These are phyloP conservation scores for Lipomyces yamanashiensis DNA, from an alignment of 805 yeast genomes.

Conservation along the genomic window DNA sequence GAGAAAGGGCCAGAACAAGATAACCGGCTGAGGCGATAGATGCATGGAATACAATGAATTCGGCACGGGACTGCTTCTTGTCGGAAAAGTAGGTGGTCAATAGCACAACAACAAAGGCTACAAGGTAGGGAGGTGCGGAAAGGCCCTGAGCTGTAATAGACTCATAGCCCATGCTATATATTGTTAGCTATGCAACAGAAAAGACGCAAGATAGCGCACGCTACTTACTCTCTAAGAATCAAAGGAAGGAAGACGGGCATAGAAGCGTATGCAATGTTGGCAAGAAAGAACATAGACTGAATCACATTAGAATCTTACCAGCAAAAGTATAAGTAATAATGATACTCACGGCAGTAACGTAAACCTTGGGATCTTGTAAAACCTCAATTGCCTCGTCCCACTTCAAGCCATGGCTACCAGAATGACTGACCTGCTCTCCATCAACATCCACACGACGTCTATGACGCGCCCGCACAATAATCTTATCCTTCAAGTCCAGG, in stretches of 20 bases:
- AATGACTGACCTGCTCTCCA: slow-evolving; percentile 32
- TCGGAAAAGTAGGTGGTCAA: slow-evolving; percentile 48
- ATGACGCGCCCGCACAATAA: slow-evolving; percentile 34
- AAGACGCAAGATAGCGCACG: background rate
- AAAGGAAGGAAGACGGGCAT: slow-evolving; percentile 50
- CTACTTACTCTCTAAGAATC: slow-evolving; percentile 49
- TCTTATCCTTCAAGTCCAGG: slow-evolving; percentile 36
- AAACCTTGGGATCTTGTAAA: slow-evolving; percentile 35
- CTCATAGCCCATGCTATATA: slow-evolving; percentile 51
- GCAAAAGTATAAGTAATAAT: background rate
- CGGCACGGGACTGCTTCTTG: slow-evolving; percentile 42
- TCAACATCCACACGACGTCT: slow-evolving; percentile 32
- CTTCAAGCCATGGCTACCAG: slow-evolving; percentile 29
- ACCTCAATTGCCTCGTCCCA: slow-evolving; percentile 35
- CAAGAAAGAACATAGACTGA: slow-evolving; percentile 34
- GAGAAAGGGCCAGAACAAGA: slow-evolving; percentile 40
- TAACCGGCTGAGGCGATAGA: slow-evolving; percentile 36
- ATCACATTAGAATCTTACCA: background rate
- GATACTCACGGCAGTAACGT: slow-evolving; percentile 34
- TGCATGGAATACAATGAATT: slow-evolving; percentile 33
- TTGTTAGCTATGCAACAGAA: background rate
- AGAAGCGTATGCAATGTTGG: slow-evolving; percentile 36
- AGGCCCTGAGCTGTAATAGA: slow-evolving; percentile 57
- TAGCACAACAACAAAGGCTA: slow-evolving; percentile 59
- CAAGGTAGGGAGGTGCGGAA: slow-evolving; percentile 63